Evolutionary conservation across 2,329 filamentous ascomycete genomes (phyloP).

Genomic region (Penicillium freii): DNA sequence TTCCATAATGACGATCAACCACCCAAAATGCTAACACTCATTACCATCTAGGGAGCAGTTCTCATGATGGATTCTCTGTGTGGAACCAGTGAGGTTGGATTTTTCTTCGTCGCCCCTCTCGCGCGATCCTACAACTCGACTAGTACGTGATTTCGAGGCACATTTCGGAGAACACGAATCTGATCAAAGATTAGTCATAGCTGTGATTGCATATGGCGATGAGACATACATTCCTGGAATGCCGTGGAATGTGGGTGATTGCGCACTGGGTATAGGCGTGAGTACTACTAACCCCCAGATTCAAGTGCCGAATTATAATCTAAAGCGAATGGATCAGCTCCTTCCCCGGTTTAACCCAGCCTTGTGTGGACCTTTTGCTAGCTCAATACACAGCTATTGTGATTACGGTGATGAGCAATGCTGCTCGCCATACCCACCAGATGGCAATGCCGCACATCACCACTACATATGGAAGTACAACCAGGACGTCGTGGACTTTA

Average conservation of each 20-base stretch:
- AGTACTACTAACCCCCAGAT: conserved; percentile 1
- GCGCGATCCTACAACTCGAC: conserved; percentile 15
- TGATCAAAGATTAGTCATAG: conserved; percentile 13
- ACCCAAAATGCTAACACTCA: conserved; percentile 1
- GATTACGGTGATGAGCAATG: conserved; percentile 16
- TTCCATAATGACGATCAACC: neutral
- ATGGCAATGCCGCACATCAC: conserved; percentile 16
- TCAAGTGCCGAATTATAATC: neutral
- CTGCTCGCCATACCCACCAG: conserved; percentile 9
- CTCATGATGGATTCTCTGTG: conserved; percentile 26
- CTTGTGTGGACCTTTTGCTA: conserved; percentile 17
- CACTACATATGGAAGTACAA: conserved; percentile 14
- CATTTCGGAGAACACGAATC: neutral
- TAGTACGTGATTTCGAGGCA: conserved; percentile 5
- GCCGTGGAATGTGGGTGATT: conserved; percentile 20
- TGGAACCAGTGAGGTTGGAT: conserved; percentile 23
- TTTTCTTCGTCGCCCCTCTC: conserved; percentile 12
- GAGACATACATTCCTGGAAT: conserved; percentile 19
- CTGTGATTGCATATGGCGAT: conserved; percentile 23
- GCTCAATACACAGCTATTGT: conserved; percentile 18
- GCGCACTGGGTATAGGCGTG: conserved; percentile 20
- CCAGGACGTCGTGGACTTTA: conserved; percentile 20
- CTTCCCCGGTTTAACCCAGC: conserved; percentile 7
- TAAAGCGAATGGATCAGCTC: neutral
- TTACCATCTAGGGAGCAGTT: conserved; percentile 17